A percentile compares a stretch with the other conserved stretches of the same genome.
These are phyloP conservation scores for Dalbergia cultrata DNA, from an alignment of 306 rosid species.

Conservation along the genomic window DNA sequence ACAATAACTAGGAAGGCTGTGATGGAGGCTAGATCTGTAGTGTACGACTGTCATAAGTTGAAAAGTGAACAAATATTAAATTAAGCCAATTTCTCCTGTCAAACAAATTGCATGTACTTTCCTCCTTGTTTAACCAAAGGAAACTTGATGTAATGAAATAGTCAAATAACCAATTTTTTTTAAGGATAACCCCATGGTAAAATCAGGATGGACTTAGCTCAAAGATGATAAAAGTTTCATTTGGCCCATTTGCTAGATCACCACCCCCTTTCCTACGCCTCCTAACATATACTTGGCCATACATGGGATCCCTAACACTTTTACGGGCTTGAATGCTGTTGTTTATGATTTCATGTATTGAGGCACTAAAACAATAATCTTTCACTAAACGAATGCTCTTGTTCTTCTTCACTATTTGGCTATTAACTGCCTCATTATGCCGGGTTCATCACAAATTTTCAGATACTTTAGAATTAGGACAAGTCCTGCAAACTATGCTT, in stretches of 20 bases:
- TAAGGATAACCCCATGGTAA: background rate
- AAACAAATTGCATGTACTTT: conserved; percentile 11
- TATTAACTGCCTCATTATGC: background rate
- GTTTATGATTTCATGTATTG: conserved; percentile 1
- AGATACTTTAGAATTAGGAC: background rate
- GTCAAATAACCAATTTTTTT: background rate
- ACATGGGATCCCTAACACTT: background rate
- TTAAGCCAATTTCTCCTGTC: conserved; percentile 13
- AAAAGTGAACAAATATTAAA: background rate
- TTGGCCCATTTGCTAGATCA: too few species aligned
- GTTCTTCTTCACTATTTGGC: background rate
- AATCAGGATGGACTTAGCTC: background rate
- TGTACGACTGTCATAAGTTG: background rate
- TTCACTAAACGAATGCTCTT: background rate
- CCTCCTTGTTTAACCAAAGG: background rate
- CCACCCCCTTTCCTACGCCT: too few species aligned
- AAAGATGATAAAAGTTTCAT: background rate
- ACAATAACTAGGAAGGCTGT: conserved; percentile 29
- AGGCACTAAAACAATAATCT: conserved; percentile 3
- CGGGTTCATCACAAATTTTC: background rate
- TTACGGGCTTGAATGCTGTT: background rate
- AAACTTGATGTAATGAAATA: background rate
- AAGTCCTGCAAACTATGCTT: background rate
- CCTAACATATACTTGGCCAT: too few species aligned
- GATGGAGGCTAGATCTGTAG: conserved; percentile 22